Evolutionary conservation across 331 rosid genomes (phyloP).

Genomic region (Phaseolus coccineus): DNA sequence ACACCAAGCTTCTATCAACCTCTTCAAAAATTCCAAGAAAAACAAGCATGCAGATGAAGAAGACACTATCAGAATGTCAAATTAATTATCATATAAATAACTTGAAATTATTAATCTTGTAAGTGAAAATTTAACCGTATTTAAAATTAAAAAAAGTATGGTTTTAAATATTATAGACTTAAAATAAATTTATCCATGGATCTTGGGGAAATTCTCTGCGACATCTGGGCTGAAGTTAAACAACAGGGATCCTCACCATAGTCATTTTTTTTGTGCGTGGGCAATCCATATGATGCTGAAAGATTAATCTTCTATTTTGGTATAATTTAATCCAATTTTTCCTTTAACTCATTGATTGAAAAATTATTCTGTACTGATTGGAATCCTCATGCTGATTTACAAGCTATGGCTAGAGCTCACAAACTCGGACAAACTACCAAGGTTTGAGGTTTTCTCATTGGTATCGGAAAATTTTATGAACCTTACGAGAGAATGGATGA

Average conservation of each 20-base stretch:
- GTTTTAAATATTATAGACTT: too few relatives aligned
- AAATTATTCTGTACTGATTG: slow-evolving; percentile 75
- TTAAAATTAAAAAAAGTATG: too few relatives aligned
- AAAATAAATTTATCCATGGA: too few relatives aligned
- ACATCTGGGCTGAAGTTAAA: slow-evolving; percentile 1
- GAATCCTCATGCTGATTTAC: slow-evolving; percentile 99
- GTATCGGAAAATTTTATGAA: not conserved
- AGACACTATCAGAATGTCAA: too few relatives aligned
- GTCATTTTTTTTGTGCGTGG: not conserved
- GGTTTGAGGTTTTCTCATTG: slow-evolving; percentile 58
- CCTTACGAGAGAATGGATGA: too few relatives aligned
- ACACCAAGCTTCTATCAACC: too few relatives aligned
- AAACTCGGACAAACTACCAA: slow-evolving; percentile 98
- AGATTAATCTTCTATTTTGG: slow-evolving; percentile 11
- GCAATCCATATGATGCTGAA: slow-evolving; percentile 1
- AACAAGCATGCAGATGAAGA: too few relatives aligned
- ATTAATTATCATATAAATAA: too few relatives aligned
- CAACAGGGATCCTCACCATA: slow-evolving; percentile 9
- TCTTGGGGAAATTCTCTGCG: not conserved
- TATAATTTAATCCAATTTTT: slow-evolving; percentile 21
- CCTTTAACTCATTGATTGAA: slow-evolving; percentile 30
- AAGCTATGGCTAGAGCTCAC: slow-evolving; percentile 99
- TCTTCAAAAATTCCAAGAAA: too few relatives aligned
- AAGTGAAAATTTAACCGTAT: too few relatives aligned
- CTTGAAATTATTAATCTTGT: too few relatives aligned